phyloP scores from a whole-genome alignment of 805 yeast genomes.

The Brettanomyces bruxellensis region DNA sequence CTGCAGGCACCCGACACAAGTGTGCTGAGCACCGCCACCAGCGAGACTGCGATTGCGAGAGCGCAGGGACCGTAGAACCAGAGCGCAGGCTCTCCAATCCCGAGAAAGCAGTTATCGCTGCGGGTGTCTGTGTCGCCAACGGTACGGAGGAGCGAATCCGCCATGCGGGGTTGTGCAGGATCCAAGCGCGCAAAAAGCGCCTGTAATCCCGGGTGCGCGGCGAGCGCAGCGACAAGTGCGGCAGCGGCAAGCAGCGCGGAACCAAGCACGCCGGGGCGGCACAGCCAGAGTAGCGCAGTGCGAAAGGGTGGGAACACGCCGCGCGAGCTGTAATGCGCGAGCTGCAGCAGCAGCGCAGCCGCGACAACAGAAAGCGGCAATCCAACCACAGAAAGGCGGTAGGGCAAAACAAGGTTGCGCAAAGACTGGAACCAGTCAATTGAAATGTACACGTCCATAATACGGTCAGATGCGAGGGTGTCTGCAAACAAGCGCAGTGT shows the following conservation, averaged over 20 bases:
- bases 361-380: conserved; percentile 57
- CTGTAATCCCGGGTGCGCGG: too few species aligned
- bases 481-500: conserved; percentile 42
- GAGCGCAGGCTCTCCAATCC: conserved; percentile 47
- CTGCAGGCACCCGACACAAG: conserved; percentile 17
- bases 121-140: too few species aligned
- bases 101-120: conserved; percentile 53
- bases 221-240: too few species aligned
- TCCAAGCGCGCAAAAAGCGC: too few species aligned
- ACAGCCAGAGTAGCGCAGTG: conserved; percentile 34
- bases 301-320: conserved; percentile 35
- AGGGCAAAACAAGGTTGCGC: conserved; percentile 63
- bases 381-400: conserved; percentile 65
- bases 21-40: conserved; percentile 30
- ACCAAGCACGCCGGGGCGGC: conserved; percentile 13
- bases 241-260: too few species aligned
- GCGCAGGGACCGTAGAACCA: conserved; percentile 56
- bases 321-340: conserved; percentile 31
- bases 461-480: conserved; percentile 23
- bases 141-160: too few species aligned
- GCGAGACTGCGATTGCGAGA: conserved; percentile 33
- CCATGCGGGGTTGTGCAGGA: too few species aligned
- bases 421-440: conserved; percentile 54
- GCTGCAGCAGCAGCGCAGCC: conserved; percentile 46
- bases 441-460: conserved; percentile 31